phyloP scores from a whole-genome alignment of 495 filamentous ascomycete species.

The Tuber borchii region DNA sequence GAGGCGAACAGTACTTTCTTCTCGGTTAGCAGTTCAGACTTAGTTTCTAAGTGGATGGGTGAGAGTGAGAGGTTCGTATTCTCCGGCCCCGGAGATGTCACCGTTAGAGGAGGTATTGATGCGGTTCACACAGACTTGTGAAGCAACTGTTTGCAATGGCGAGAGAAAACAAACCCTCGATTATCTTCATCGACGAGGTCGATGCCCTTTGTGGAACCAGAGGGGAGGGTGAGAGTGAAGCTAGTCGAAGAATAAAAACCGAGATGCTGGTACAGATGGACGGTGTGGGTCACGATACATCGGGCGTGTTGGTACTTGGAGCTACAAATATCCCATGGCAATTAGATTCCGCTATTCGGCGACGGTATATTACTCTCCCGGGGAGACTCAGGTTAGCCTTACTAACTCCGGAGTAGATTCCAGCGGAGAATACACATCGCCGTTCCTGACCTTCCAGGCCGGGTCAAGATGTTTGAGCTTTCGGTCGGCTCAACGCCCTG shows the following conservation, averaged over 20 bases:
- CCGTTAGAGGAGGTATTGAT: constrained; percentile 21
- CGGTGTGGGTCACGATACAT: constrained; percentile 89
- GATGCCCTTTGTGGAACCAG: constrained; percentile 93
- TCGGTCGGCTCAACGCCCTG: constrained; percentile 86
- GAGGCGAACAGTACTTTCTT: constrained; percentile 99
- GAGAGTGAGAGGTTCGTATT: constrained; percentile 80
- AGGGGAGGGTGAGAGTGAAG: constrained; percentile 96
- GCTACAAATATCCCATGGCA: constrained; percentile 99
- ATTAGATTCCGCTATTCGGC: constrained; percentile 91
- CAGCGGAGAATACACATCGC: constrained; percentile 93
- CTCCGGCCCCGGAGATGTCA: not conserved
- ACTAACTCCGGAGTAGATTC: constrained; percentile 49
- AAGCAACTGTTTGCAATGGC: constrained; percentile 98
- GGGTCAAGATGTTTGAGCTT: constrained; percentile 96
- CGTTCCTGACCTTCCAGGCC: constrained; percentile 76
- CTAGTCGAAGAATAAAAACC: constrained; percentile 93
- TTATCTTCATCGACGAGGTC: constrained; percentile 99
- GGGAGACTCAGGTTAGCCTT: not conserved
- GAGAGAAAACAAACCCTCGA: constrained; percentile 93
- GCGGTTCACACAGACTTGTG: constrained; percentile 59
- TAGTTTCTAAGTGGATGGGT: constrained; percentile 99
- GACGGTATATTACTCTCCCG: constrained; percentile 49
- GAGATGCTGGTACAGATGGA: constrained; percentile 99
- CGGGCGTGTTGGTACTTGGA: constrained; percentile 88
- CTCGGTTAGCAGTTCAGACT: constrained; percentile 90